Percentiles rank a stretch among this genome's conserved stretches.
These are phyloP conservation scores for Sporothrix globosa DNA, from an alignment of 2,329 filamentous ascomycete genomes.

Conservation along the genomic window DNA sequence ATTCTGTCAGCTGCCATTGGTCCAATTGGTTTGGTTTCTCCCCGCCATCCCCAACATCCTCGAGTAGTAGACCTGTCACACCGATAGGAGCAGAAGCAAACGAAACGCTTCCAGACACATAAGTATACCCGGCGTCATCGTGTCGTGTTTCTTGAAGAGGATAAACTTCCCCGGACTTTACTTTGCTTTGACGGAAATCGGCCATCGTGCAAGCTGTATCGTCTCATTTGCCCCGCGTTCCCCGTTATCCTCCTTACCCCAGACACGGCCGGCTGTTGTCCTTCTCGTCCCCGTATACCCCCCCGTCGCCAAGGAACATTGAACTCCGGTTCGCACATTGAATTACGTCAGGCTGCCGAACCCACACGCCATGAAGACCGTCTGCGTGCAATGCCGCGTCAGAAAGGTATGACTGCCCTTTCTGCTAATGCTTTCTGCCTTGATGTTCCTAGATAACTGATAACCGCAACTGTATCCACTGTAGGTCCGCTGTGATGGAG, in stretches of 20 bases:
- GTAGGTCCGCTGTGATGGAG: constrained; percentile 25
- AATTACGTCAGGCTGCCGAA: background rate
- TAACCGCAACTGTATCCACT: background rate
- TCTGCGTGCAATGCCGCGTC: constrained; percentile 25
- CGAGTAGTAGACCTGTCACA: too few species aligned
- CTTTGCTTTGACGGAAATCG: constrained; percentile 12
- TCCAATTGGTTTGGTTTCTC: too few species aligned
- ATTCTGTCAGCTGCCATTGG: too few species aligned
- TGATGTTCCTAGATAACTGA: background rate
- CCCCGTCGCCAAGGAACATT: background rate
- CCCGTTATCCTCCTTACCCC: too few species aligned
- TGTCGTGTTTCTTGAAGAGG: background rate
- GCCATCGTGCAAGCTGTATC: background rate
- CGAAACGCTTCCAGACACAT: background rate
- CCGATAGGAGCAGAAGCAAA: too few species aligned
- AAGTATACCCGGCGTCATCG: background rate
- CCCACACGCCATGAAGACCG: constrained; percentile 19
- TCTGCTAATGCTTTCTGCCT: background rate
- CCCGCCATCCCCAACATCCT: too few species aligned
- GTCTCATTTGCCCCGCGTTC: background rate
- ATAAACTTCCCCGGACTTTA: background rate
- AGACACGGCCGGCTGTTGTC: background rate
- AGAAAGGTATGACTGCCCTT: constrained; percentile 16
- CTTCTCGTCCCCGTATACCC: background rate
- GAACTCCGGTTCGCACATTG: background rate